Evolutionary conservation across 306 rosid genomes (phyloP).

Genomic region (Crotalaria pallida): DNA sequence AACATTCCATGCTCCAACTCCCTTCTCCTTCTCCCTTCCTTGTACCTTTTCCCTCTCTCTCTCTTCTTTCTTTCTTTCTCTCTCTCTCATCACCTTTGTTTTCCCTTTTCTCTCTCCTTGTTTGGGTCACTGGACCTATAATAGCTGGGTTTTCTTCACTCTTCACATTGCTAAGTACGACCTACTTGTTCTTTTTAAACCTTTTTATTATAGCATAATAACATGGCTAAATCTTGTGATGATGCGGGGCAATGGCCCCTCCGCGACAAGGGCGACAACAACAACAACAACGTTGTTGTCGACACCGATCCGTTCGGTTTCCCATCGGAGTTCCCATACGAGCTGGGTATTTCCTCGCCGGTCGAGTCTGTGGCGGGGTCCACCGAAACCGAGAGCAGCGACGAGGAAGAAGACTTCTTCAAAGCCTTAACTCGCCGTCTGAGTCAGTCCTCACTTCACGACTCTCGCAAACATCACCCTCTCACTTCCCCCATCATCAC

Average conservation of each 20-base stretch:
- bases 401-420: slow-evolving; percentile 60
- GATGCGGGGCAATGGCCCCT: slow-evolving; percentile 33
- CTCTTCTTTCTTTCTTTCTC: not conserved
- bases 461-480: slow-evolving; percentile 27
- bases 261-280: slow-evolving; percentile 10
- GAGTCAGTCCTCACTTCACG: slow-evolving; percentile 43
- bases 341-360: slow-evolving; percentile 44
- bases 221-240: slow-evolving; percentile 29
- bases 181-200: too few relatives aligned
- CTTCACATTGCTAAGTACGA: too few relatives aligned
- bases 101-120: not conserved
- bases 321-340: slow-evolving; percentile 73
- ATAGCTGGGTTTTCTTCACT: slow-evolving; percentile 9
- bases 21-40: not conserved
- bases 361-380: slow-evolving; percentile 44
- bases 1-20: slow-evolving; percentile 39
- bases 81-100: not conserved
- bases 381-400: slow-evolving; percentile 54
- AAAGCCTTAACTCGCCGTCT: slow-evolving; percentile 57
- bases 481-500: slow-evolving; percentile 3
- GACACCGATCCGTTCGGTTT: slow-evolving; percentile 1
- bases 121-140: slow-evolving; percentile 33
- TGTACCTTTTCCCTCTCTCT: not conserved
- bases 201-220: too few relatives aligned
- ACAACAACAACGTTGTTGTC: not conserved